phyloP scores from a whole-genome alignment of 2,329 filamentous ascomycete genomes.

The Fusarium armeniacum region DNA sequence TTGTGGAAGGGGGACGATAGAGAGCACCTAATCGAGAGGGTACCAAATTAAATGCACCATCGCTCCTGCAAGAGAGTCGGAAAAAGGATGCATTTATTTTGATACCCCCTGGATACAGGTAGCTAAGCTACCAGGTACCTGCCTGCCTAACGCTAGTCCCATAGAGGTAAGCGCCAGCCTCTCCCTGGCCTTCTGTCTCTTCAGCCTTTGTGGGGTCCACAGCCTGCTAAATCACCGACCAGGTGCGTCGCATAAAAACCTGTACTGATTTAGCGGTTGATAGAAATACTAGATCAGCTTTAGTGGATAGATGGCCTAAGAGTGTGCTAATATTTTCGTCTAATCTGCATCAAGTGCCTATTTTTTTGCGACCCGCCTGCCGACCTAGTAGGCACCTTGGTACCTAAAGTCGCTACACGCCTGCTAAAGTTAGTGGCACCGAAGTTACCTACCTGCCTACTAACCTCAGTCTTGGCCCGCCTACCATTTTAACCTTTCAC shows the following conservation, averaged over 20 bases:
- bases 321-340: too few relatives aligned
- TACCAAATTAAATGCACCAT: too few relatives aligned
- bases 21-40: not conserved
- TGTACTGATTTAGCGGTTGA: too few relatives aligned
- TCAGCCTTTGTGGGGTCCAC: conserved; percentile 43
- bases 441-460: not conserved
- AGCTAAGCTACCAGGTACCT: conserved; percentile 4
- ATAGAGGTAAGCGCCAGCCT: conserved; percentile 40
- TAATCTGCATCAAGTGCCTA: too few relatives aligned
- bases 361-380: too few relatives aligned
- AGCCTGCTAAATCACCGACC: conserved; percentile 1
- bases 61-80: too few relatives aligned
- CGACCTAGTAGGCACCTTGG: not conserved
- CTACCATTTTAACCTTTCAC: conserved; percentile 19
- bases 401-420: conserved; percentile 1
- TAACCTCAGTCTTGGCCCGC: not conserved
- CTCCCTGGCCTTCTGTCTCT: conserved; percentile 18
- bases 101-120: too few relatives aligned
- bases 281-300: too few relatives aligned
- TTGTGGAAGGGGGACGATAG: conserved; percentile 3
- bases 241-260: too few relatives aligned
- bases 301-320: too few relatives aligned
- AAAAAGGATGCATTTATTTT: too few relatives aligned
- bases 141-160: conserved; percentile 30
- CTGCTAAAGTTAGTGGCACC: not conserved